Evolutionary conservation across 2,329 filamentous ascomycete genomes (phyloP), one percentile per base, ranked within the genome.

Genomic region (Grosmannia huntii): DNA sequence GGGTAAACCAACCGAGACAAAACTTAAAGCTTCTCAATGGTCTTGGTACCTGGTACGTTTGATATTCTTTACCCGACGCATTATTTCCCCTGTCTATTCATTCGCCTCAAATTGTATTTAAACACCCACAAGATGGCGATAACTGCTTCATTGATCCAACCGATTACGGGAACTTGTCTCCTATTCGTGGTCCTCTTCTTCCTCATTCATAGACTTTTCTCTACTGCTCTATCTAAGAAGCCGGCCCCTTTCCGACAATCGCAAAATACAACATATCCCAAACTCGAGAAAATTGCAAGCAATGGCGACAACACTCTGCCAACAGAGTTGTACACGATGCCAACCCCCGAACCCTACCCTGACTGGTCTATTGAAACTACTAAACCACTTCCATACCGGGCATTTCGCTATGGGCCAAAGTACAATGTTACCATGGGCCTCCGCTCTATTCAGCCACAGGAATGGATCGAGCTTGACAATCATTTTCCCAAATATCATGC

Each of bases 391-490:
- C 86, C 86, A 0, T 92, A 92, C 70, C 80, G 88, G 6, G 86
- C 88, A 0, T 92, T 92, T 69, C 81, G 85, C 64, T 82, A 89
- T 68, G 87, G 88, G 0, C 87, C 87, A 9, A 86, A 84, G 61
- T 90, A 90, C 69, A 80, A 87, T 66, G 78, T 89, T 59, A 90
- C 84, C 1, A 87, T 91, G 84, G 87, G 88, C 0, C 75, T 92
- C 2, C 79, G 87, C n/a, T 80, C 76, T 10, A 79, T 89, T 72
- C 75, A 81, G 36, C 84, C 82, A 70, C 79, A 86, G 57, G 84
- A 90, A 59, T 91, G 88, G 88, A 90, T 92, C 66, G 87, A 95
- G 70, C 79, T 95, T 28, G 90, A 95, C 71, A 91, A 87, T 66
- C 79, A 91, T 53, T 95, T 82, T 68, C 77, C 83, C 1, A 81